These are phyloP conservation scores for Lyophyllum semitale DNA, from an alignment of 768 basidiomycete genomes.

Conservation along the genomic window DNA sequence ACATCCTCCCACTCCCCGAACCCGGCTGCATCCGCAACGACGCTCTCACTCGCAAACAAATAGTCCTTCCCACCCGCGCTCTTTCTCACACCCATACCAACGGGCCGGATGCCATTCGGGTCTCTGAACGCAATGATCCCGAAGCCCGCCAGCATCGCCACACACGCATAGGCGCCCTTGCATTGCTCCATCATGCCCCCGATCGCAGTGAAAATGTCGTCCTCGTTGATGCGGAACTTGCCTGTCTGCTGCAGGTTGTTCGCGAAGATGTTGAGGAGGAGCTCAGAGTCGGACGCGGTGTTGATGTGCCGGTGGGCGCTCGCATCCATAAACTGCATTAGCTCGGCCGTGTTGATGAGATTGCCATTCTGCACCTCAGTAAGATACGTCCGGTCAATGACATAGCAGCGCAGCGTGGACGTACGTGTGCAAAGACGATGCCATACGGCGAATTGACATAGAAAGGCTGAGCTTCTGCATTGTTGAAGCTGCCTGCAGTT, in stretches of 20 bases:
- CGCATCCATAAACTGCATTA: conserved; percentile 94
- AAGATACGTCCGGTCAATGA: background rate
- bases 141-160: conserved; percentile 99
- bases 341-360: conserved; percentile 84
- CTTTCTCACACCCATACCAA: conserved; percentile 81
- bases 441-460: conserved; percentile 99
- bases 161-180: conserved; percentile 94
- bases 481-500: conserved; percentile 95
- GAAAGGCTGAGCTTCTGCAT: conserved; percentile 98
- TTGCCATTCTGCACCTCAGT: conserved; percentile 81
- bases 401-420: conserved; percentile 23
- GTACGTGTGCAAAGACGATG: conserved; percentile 94
- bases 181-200: conserved; percentile 86
- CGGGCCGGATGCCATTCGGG: conserved; percentile 94
- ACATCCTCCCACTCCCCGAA: conserved; percentile 95
- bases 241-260: conserved; percentile 98
- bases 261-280: conserved; percentile 96
- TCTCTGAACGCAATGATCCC: conserved; percentile 98
- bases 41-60: conserved; percentile 91
- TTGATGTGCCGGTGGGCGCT: conserved; percentile 98
- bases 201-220: conserved; percentile 96
- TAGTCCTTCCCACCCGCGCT: conserved; percentile 71
- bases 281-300: conserved; percentile 96
- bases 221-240: conserved; percentile 99
- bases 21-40: conserved; percentile 92